phyloP scores from a whole-genome alignment of 2,329 filamentous ascomycete species.

The Stagonosporopsis chrysanthemi region DNA sequence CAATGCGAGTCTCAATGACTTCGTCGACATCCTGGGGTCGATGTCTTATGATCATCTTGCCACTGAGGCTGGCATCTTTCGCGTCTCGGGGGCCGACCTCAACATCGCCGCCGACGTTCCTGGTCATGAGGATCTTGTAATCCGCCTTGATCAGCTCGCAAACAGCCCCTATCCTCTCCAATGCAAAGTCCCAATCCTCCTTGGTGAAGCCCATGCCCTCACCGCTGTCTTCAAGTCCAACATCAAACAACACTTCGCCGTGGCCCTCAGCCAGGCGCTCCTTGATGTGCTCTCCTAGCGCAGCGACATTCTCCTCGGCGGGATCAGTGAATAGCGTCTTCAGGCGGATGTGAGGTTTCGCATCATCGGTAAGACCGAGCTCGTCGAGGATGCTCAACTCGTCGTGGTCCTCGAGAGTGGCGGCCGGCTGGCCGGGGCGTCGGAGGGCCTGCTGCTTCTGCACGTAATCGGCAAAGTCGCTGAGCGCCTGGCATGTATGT shows the following conservation, averaged over 20 bases:
- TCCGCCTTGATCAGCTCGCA: constrained; percentile 73
- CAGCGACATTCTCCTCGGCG: constrained; percentile 65
- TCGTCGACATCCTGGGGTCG: constrained; percentile 78
- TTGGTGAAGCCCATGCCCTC: constrained; percentile 80
- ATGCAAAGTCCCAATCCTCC: constrained; percentile 77
- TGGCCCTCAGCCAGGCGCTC: constrained; percentile 80
- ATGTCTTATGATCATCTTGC: constrained; percentile 86
- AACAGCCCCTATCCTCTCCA: constrained; percentile 70
- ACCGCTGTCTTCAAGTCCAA: constrained; percentile 89
- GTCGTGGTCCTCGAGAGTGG: constrained; percentile 72
- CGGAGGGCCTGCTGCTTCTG: constrained; percentile 87
- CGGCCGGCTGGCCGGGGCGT: constrained; percentile 48
- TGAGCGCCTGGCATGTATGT: constrained; percentile 69
- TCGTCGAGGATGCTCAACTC: constrained; percentile 90
- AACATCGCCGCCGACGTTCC: constrained; percentile 79
- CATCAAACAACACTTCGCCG: constrained; percentile 88
- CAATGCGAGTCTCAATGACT: constrained; percentile 94
- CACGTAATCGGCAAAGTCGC: constrained; percentile 97
- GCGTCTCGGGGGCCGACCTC: constrained; percentile 71
- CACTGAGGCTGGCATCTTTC: constrained; percentile 77
- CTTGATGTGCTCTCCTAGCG: constrained; percentile 70
- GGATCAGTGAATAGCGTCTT: constrained; percentile 75
- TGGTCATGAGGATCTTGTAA: constrained; percentile 84
- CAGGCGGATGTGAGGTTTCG: constrained; percentile 68
- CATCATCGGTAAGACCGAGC: constrained; percentile 74